Evolutionary conservation across 2,329 filamentous ascomycete species (phyloP), one percentile per base, ranked within the genome.

Genomic region (Orbilia ellipsospora): DNA sequence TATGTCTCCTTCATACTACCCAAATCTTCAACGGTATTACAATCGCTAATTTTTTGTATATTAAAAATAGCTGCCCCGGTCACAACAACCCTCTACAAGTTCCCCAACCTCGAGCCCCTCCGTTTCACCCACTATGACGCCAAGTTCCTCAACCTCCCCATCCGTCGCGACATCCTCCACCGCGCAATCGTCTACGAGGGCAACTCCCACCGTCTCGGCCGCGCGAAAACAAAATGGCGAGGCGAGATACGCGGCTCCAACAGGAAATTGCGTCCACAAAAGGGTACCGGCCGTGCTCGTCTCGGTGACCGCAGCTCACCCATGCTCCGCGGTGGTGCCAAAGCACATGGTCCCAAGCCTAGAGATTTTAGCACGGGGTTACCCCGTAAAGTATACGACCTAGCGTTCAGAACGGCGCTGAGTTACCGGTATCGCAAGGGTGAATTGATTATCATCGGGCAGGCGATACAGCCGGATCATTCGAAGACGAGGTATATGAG

Each of bases 381-480:
- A 66, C 93, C 91, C 80, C 87, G 87, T 81, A 98, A 98, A 85
- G 88, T 97, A 56, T 99, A 99, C 84, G 94, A 98, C 83, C 87
- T 96, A 80, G 95, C 95, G 8, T 98, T 93, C 92, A 89, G 95
- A 81, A 98, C 92, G 51, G 95, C 95, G 10, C 87, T 99, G 78
- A 95, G 91, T 81, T 96, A 97, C 85, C 89, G 95, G 74, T 98
- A 95, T 84, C 87, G 90, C 78, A 89, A 90, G 78, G 95, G 94
- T 57, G 92, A 98, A 84, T 85, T 99, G 80, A 85, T 97, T 78
- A 88, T 99, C 50, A 90, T 95, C 80, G 90, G 94, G 80, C 90
- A 93, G 80, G 88, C 88, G 48, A 87, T 92, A 84, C 89, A 93
- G 78, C 87, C 97, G 77, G 83, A 87, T 73, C 85, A 89, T 54